Evolutionary conservation across 805 yeast genomes (phyloP).

Genomic region (Henningerozyma blattae): DNA sequence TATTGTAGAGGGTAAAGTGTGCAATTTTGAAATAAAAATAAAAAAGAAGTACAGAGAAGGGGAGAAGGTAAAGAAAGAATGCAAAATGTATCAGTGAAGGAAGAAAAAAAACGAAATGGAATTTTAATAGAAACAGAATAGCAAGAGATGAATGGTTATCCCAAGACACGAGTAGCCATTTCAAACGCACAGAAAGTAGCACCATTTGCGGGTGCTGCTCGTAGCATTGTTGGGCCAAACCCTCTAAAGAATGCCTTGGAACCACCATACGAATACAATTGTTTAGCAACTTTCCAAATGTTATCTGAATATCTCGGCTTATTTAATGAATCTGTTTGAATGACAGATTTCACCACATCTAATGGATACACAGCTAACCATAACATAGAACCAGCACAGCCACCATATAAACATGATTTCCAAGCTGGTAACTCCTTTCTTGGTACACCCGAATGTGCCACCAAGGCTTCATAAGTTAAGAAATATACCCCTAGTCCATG

Average conservation of each 20-base stretch:
- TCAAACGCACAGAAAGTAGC: constrained; percentile 94
- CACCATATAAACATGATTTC: constrained; percentile 82
- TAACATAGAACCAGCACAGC: constrained; percentile 76
- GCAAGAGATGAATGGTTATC: too few species aligned
- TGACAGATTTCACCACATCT: constrained; percentile 80
- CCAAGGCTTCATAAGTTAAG: constrained; percentile 78
- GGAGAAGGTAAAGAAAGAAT: too few species aligned
- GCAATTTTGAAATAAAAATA: too few species aligned
- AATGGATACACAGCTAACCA: constrained; percentile 82
- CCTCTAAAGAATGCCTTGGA: constrained; percentile 78
- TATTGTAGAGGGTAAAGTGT: too few species aligned
- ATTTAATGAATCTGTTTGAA: constrained; percentile 39
- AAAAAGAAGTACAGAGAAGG: too few species aligned
- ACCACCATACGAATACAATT: constrained; percentile 49
- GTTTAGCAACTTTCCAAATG: constrained; percentile 39
- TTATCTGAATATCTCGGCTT: constrained; percentile 32
- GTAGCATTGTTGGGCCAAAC: constrained; percentile 77
- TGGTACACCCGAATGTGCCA: constrained; percentile 35
- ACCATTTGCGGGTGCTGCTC: constrained; percentile 98
- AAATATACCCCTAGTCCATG: constrained; percentile 86
- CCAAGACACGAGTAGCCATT: constrained; percentile 61
- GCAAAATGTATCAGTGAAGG: too few species aligned
- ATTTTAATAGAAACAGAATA: too few species aligned
- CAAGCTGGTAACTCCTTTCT: constrained; percentile 75
- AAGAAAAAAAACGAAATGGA: too few species aligned